Conservation (phyloP, 1,284 basidiomycete species). For the Filobasidium uniguttulatum region DNA sequence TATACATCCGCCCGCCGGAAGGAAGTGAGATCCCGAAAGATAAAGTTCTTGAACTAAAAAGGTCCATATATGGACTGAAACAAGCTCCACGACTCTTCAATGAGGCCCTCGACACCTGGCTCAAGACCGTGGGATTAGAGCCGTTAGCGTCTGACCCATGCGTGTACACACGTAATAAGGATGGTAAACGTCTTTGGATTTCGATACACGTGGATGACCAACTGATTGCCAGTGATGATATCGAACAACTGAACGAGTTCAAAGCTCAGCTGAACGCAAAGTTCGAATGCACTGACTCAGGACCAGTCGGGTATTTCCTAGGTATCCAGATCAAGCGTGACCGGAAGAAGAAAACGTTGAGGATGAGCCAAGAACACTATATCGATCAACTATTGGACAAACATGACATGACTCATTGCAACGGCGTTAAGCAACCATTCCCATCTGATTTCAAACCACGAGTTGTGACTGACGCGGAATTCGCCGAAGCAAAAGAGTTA, state of each 20-base stretch:
- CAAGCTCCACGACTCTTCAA: conserved; percentile 25
- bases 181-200: not conserved
- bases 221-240: conserved; percentile 14
- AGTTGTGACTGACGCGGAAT: conserved; percentile 6
- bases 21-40: conserved; percentile 13
- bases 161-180: conserved; percentile 23
- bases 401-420: conserved; percentile 15
- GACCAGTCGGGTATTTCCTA: conserved; percentile 20
- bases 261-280: conserved; percentile 17
- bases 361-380: conserved; percentile 19
- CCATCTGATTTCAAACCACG: conserved; percentile 9
- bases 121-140: conserved; percentile 28
- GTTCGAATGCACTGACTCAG: conserved; percentile 22
- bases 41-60: conserved; percentile 19
- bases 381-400: conserved; percentile 13
- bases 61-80: conserved; percentile 40
- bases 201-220: conserved; percentile 6
- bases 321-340: conserved; percentile 27
- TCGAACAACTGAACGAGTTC: conserved; percentile 15
- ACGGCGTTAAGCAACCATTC: conserved; percentile 4
- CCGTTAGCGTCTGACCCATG: conserved; percentile 30
- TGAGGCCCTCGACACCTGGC: conserved; percentile 25
- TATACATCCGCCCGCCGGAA: conserved; percentile 32
- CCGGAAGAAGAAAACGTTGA: conserved; percentile 9
- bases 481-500: not conserved